Evolutionary conservation across 768 basidiomycete species (phyloP).

Genomic region (Paxillus ammoniavirescens): DNA sequence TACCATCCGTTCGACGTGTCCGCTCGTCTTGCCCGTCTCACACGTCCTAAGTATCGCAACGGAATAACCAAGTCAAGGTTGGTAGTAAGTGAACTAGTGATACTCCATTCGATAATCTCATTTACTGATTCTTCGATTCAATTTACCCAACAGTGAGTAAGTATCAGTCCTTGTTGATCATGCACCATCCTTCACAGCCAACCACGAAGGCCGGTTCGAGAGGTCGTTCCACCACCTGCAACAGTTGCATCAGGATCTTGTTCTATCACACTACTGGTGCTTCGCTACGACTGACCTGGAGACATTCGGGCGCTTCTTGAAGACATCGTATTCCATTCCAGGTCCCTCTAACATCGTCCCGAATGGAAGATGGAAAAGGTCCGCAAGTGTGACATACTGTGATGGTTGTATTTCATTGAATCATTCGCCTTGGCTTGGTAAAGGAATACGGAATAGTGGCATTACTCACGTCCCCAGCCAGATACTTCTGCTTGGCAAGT

Average conservation of each 20-base stretch:
- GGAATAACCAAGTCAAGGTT: too few relatives aligned
- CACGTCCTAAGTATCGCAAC: too few relatives aligned
- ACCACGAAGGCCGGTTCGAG: slow-evolving; percentile 46
- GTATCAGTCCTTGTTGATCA: not conserved
- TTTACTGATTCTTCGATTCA: too few relatives aligned
- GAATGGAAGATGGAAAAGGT: slow-evolving; percentile 45
- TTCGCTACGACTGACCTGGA: slow-evolving; percentile 17
- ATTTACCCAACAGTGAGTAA: too few relatives aligned
- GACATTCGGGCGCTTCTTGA: slow-evolving; percentile 25
- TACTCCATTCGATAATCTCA: too few relatives aligned
- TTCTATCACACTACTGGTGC: too few relatives aligned
- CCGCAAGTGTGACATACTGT: slow-evolving; percentile 44
- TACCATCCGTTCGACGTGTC: too few relatives aligned
- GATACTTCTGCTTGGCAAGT: slow-evolving; percentile 49
- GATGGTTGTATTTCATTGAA: not conserved
- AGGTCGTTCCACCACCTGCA: slow-evolving; percentile 54
- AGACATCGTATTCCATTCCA: slow-evolving; percentile 18
- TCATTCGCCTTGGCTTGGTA: not conserved
- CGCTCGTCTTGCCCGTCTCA: too few relatives aligned
- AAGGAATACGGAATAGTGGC: not conserved
- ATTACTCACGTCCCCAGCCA: slow-evolving; percentile 52
- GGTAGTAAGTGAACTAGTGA: too few relatives aligned
- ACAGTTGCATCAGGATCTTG: not conserved
- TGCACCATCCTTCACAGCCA: slow-evolving; percentile 39
- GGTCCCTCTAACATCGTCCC: slow-evolving; percentile 29